Conservation (phyloP, 176 grass and related monocot genomes). For the Avena insularis region DNA sequence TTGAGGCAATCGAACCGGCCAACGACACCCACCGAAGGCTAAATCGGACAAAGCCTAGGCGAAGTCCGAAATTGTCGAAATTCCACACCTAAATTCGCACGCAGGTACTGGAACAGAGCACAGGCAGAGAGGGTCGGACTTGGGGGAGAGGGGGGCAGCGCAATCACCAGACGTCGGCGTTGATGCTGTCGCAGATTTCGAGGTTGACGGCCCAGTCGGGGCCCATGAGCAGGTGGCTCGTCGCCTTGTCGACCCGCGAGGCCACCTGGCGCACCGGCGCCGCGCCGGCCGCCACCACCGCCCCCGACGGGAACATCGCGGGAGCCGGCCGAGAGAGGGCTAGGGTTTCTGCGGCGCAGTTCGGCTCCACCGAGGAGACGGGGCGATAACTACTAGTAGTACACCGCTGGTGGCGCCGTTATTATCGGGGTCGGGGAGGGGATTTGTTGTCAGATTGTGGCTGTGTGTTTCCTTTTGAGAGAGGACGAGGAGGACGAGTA, state of each 20-base stretch:
- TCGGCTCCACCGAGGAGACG: not conserved
- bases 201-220: slow-evolving; percentile 93
- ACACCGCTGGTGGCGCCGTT: slow-evolving; percentile 24
- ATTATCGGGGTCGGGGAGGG: not conserved
- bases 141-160: slow-evolving; percentile 1
- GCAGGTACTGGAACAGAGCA: not conserved
- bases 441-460: slow-evolving; percentile 22
- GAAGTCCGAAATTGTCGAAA: not conserved
- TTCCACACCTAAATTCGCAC: not conserved
- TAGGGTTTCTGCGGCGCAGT: slow-evolving; percentile 44
- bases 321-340: not conserved
- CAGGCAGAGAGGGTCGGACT: not conserved
- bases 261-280: slow-evolving; percentile 47
- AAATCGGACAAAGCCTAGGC: not conserved
- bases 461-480: slow-evolving; percentile 6
- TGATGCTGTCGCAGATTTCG: slow-evolving; percentile 89
- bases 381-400: not conserved
- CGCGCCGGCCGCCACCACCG: slow-evolving; percentile 31
- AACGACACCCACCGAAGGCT: not conserved
- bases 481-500: not conserved
- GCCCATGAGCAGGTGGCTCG: slow-evolving; percentile 79
- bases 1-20: not conserved
- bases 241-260: slow-evolving; percentile 87
- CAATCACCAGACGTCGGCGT: slow-evolving; percentile 71
- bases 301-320: slow-evolving; percentile 53